Evolutionary conservation across 1,139 yeast genomes (phyloP).

Genomic region (Yamadazyma triangularis): DNA sequence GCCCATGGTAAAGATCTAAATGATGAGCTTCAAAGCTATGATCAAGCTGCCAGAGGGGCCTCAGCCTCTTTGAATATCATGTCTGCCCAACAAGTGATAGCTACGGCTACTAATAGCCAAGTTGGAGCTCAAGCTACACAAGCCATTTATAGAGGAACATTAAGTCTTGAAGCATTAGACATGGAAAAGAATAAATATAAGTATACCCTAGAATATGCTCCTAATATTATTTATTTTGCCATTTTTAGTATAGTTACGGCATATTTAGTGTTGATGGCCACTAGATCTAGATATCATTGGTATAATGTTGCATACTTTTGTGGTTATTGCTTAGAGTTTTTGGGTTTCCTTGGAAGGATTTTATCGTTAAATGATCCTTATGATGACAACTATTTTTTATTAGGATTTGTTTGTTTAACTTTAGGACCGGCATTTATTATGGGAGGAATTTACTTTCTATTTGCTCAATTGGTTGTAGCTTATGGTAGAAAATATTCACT

Average conservation of each 20-base stretch:
- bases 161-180: conserved; percentile 27
- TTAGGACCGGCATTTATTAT: conserved; percentile 36
- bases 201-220: conserved; percentile 16
- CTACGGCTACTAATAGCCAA: conserved; percentile 33
- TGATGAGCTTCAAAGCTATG: too few relatives aligned
- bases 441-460: conserved; percentile 34
- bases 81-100: conserved; percentile 30
- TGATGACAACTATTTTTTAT: conserved; percentile 19
- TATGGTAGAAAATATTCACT: conserved; percentile 22
- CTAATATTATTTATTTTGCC: conserved; percentile 20
- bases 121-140: conserved; percentile 28
- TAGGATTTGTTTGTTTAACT: conserved; percentile 31
- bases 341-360: conserved; percentile 68
- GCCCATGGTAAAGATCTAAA: conserved; percentile 17
- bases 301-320: conserved; percentile 24
- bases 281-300: conserved; percentile 23
- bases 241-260: conserved; percentile 11
- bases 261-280: conserved; percentile 15
- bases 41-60: conserved; percentile 22
- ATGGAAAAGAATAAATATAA: conserved; percentile 23
- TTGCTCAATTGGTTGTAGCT: conserved; percentile 29
- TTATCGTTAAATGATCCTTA: conserved; percentile 36
- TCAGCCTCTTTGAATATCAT: conserved; percentile 34
- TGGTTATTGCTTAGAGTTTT: conserved; percentile 30
- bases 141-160: conserved; percentile 27